Evolutionary conservation across 768 basidiomycete species (phyloP).

Genomic region (Lepiota brunneoincarnata): DNA sequence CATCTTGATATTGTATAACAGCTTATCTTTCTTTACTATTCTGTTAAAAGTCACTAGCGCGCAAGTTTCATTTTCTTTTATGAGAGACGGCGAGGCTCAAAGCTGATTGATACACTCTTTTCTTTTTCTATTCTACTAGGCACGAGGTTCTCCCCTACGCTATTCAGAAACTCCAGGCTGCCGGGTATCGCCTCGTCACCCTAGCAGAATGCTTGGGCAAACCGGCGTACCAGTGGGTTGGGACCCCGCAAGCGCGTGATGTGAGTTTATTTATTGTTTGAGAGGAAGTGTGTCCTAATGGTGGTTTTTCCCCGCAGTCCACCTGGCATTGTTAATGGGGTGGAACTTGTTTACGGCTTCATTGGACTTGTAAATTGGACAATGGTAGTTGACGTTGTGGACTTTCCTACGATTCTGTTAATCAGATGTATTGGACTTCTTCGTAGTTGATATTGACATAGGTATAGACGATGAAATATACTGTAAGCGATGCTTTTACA

Average conservation of each 20-base stretch:
- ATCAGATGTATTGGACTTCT: too few species aligned
- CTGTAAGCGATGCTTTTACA: too few species aligned
- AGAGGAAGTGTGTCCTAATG: too few species aligned
- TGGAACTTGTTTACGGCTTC: too few species aligned
- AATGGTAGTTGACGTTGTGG: too few species aligned
- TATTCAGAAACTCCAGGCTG: slow-evolving; percentile 31
- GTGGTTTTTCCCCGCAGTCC: neutral
- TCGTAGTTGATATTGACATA: too few species aligned
- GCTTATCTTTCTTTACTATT: slow-evolving; percentile 7
- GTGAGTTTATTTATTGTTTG: slow-evolving; percentile 24
- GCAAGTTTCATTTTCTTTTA: slow-evolving; percentile 15
- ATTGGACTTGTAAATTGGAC: too few species aligned
- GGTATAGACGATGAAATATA: too few species aligned
- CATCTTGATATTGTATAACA: neutral
- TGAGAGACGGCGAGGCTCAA: neutral
- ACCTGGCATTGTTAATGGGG: slow-evolving; percentile 8
- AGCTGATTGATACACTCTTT: neutral
- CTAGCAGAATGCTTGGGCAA: slow-evolving; percentile 40
- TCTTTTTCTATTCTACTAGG: slow-evolving; percentile 14
- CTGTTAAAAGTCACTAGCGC: too few species aligned
- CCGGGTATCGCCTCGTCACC: slow-evolving; percentile 41
- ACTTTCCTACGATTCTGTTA: too few species aligned
- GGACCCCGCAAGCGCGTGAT: slow-evolving; percentile 24
- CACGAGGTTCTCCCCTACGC: slow-evolving; percentile 36
- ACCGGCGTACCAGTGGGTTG: slow-evolving; percentile 33